Conservation (phyloP, 805 yeast genomes). For the Jamesozyma spencerorum region DNA sequence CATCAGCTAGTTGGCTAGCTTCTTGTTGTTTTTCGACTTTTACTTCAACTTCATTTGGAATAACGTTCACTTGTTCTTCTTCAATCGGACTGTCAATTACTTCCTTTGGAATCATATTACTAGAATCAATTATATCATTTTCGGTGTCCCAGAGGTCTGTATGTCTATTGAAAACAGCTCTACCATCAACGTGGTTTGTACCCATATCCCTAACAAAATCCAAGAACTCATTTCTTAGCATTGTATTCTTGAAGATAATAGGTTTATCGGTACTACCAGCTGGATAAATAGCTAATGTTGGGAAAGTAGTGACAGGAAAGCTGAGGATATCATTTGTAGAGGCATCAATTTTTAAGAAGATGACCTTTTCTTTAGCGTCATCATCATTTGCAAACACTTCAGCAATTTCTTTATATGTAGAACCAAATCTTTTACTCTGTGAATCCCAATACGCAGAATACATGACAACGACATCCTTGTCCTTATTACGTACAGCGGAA, state of each 20-base stretch:
- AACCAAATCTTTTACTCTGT: conserved; percentile 87
- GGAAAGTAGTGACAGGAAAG: conserved; percentile 79
- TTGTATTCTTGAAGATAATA: not conserved
- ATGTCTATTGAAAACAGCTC: conserved; percentile 18
- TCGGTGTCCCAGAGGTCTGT: not conserved
- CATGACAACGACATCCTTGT: conserved; percentile 71
- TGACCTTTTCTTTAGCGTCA: conserved; percentile 43
- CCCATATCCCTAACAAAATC: conserved; percentile 66
- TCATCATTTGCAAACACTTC: conserved; percentile 47
- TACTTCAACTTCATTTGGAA: no score
- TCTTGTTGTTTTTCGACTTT: no score
- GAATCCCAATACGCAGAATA: conserved; percentile 98
- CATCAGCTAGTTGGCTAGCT: no score
- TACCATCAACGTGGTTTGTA: conserved; percentile 50
- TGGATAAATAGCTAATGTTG: conserved; percentile 84
- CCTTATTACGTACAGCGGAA: conserved; percentile 38
- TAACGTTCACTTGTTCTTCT: not conserved
- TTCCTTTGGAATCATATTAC: no score
- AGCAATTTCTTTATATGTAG: conserved; percentile 81
- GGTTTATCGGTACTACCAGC: conserved; percentile 65
- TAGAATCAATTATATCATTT: not conserved
- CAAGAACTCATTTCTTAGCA: conserved; percentile 34
- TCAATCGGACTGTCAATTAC: not conserved
- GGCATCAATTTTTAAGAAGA: conserved; percentile 83
- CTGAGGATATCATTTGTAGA: conserved; percentile 74